Base-by-base conservation (phyloP, 495 filamentous ascomycete species). In the Aspergillus egyptiacus region DNA sequence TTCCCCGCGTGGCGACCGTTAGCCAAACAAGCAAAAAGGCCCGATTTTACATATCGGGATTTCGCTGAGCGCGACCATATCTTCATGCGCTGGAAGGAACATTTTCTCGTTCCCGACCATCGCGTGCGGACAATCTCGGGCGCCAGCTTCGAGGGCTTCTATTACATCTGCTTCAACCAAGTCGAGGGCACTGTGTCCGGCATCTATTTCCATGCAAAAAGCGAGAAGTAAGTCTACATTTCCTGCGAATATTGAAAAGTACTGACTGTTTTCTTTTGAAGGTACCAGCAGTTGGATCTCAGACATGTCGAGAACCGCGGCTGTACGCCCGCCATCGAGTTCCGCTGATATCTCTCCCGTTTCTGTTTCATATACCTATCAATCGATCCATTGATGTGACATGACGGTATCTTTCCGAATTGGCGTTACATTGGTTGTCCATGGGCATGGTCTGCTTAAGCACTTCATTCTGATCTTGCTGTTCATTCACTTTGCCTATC, bases 11-110 rank as follows among this genome's bases (percentile, higher is more conserved):
- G 90, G 78, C 79, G 83, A 46, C 89, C 87, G 5, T 78, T 89
- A 36, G 79, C 79, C 15, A 82, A 82, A 59, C 86, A 86, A 56
- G 84, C 87, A 11, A 87, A 84, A 53, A 83, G 84, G 56, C 77
- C 79, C n/a, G 84, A 91, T 59, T 81, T 89, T 55, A 82, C 79
- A 17, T 80, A 79, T 53, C 78, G 80, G 50, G 79, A 84, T 54
- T 80, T 76, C 57, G 72, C 74, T 28, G 85, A 95, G 62, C 76
- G 82, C 46, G 91, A 96, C 56, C 84, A 96, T 62, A 83, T 99
- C 15, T 99, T 97, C 64, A 99, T 99, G 94, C 81, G 94, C 40
- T 99, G 94, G 94, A 99, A 99, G 64, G 94, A 99, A 66, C 87
- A 94, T 56, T 99, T 99, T 62, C 76, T 99, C 6, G 94, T 99